These are phyloP conservation scores for Diutina sp. DNA, from an alignment of 1,139 yeast genomes.

Conservation along the genomic window DNA sequence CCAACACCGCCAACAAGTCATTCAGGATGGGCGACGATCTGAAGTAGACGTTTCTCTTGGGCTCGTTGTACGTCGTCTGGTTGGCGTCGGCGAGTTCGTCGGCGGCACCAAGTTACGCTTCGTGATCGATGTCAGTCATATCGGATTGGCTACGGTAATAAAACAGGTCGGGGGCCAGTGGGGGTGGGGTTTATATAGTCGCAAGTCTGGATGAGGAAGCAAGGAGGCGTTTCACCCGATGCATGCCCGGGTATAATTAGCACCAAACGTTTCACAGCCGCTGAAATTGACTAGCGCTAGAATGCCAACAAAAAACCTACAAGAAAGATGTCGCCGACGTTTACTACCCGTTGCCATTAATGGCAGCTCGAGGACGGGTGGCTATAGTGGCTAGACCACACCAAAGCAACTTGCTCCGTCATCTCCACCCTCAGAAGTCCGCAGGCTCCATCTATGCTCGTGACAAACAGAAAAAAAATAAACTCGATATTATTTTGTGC, in stretches of 20 bases:
- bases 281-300: background rate
- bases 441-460: background rate
- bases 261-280: background rate
- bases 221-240: conserved; percentile 1
- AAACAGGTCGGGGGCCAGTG: too few species aligned
- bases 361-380: background rate
- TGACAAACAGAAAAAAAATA: background rate
- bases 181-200: background rate
- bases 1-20: conserved; percentile 10
- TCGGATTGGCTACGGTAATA: background rate
- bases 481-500: background rate
- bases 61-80: background rate
- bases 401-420: background rate
- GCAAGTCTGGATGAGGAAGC: background rate
- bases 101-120: background rate
- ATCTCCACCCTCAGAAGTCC: background rate
- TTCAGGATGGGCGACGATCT: background rate
- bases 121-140: conserved; percentile 1
- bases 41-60: background rate
- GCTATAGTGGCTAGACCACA: background rate
- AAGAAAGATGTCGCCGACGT: too few species aligned
- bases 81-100: background rate
- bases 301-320: too few species aligned
- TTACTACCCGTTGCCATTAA: too few species aligned
- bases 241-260: background rate